phyloP scores from a whole-genome alignment of 1,284 basidiomycete genomes.

The Mycena sp. region DNA sequence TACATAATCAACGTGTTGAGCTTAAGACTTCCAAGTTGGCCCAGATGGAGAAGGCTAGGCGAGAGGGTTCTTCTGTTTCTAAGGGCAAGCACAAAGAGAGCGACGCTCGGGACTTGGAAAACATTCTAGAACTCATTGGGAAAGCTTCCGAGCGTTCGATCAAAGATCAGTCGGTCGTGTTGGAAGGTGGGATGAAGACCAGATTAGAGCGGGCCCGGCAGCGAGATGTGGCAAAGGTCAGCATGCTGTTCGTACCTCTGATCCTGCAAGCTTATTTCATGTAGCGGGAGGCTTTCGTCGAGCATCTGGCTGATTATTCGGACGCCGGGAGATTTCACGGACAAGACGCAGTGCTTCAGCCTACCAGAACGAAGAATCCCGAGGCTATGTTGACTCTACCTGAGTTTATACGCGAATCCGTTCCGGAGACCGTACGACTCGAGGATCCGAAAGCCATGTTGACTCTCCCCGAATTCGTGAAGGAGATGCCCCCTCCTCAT shows the following conservation, averaged over 20 bases:
- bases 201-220: slow-evolving; percentile 60
- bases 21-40: slow-evolving; percentile 72
- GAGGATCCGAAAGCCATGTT: slow-evolving; percentile 28
- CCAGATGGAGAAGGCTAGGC: slow-evolving; percentile 71
- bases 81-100: slow-evolving; percentile 65
- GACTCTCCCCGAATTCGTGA: slow-evolving; percentile 67
- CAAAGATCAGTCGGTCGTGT: slow-evolving; percentile 71
- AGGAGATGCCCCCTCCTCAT: slow-evolving; percentile 46
- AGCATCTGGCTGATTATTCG: slow-evolving; percentile 74
- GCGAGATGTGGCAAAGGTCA: slow-evolving; percentile 70
- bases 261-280: slow-evolving; percentile 8
- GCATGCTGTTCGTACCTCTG: slow-evolving; percentile 20
- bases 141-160: slow-evolving; percentile 75
- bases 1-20: slow-evolving; percentile 88
- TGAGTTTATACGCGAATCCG: slow-evolving; percentile 61
- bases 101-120: slow-evolving; percentile 69
- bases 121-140: slow-evolving; percentile 75
- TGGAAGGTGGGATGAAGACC: slow-evolving; percentile 66
- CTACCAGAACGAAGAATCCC: slow-evolving; percentile 51
- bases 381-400: slow-evolving; percentile 64
- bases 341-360: slow-evolving; percentile 71
- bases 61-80: slow-evolving; percentile 41
- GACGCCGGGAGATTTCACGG: slow-evolving; percentile 71
- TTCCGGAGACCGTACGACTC: slow-evolving; percentile 31
- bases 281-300: slow-evolving; percentile 76